Conservation (phyloP, 495 filamentous ascomycete genomes). For the Aspergillus coremiiformis region DNA sequence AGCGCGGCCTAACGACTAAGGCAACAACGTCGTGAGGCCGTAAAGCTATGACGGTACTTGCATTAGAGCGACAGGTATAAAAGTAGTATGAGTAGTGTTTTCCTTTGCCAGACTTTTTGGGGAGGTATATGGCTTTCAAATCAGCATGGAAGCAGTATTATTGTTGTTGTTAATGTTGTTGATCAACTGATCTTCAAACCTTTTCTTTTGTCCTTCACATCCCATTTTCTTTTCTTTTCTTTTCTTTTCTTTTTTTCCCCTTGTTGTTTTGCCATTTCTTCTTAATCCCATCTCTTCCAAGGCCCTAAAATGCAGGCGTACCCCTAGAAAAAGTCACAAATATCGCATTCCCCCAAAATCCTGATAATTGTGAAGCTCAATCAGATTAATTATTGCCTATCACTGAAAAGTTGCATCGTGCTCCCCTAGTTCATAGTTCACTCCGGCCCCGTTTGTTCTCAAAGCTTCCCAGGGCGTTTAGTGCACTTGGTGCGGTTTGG, state of each 20-base stretch:
- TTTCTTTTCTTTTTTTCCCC: neutral
- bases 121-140: neutral
- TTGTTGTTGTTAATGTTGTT: too few relatives aligned
- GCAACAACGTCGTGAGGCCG: conserved; percentile 10
- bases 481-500: conserved; percentile 30
- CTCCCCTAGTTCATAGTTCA: conserved; percentile 7
- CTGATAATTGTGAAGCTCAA: neutral
- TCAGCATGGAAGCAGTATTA: too few relatives aligned
- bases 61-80: conserved; percentile 11
- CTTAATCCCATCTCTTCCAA: neutral
- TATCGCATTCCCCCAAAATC: neutral
- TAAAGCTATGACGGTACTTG: conserved; percentile 10
- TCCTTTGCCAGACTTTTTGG: conserved; percentile 8
- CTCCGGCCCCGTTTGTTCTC: conserved; percentile 5
- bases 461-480: conserved; percentile 26
- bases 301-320: neutral
- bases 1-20: conserved; percentile 11
- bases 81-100: conserved; percentile 15
- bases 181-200: too few relatives aligned
- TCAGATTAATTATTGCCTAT: neutral
- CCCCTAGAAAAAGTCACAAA: neutral
- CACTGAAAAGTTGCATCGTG: conserved; percentile 4
- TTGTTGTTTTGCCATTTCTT: neutral
- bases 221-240: conserved; percentile 8
- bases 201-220: too few relatives aligned